Conservation (phyloP, 495 filamentous ascomycete genomes). For the Clohesyomyces aquaticus region DNA sequence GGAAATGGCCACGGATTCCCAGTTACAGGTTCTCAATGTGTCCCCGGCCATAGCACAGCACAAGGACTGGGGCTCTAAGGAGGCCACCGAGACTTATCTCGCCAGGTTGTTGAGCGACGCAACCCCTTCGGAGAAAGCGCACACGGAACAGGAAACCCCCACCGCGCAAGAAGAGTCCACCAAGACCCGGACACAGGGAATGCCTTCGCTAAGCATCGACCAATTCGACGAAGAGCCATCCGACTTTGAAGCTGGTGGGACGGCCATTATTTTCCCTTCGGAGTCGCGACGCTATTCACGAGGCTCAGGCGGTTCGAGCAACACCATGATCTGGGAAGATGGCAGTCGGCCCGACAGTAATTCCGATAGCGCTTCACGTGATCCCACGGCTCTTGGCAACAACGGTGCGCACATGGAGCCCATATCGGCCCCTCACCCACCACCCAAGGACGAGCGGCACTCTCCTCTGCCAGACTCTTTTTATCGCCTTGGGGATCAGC, state of each 20-base stretch:
- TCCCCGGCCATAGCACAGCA: slow-evolving; percentile 39
- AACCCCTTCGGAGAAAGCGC: slow-evolving; percentile 2
- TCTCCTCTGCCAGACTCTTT: neutral
- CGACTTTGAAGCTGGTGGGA: slow-evolving; percentile 29
- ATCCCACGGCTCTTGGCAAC: slow-evolving; percentile 17
- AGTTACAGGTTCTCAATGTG: slow-evolving; percentile 40
- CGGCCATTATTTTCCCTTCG: slow-evolving; percentile 37
- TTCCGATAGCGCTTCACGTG: slow-evolving; percentile 23
- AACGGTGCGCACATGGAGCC: neutral
- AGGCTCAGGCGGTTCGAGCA: slow-evolving; percentile 27
- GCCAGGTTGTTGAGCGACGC: slow-evolving; percentile 37
- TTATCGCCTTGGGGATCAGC: neutral
- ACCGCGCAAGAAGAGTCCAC: neutral
- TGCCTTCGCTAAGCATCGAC: slow-evolving; percentile 28
- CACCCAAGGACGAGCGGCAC: slow-evolving; percentile 41
- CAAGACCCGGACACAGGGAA: neutral
- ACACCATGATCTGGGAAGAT: slow-evolving; percentile 29
- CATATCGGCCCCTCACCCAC: slow-evolving; percentile 37
- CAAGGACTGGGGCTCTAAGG: slow-evolving; percentile 42
- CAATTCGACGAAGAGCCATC: slow-evolving; percentile 23
- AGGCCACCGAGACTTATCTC: slow-evolving; percentile 44
- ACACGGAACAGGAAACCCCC: neutral
- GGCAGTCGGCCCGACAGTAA: slow-evolving; percentile 33
- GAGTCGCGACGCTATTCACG: slow-evolving; percentile 37
- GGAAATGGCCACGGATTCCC: slow-evolving; percentile 42